Conservation (phyloP, 2,329 filamentous ascomycete genomes). For the Stemphylium lycopersici region DNA sequence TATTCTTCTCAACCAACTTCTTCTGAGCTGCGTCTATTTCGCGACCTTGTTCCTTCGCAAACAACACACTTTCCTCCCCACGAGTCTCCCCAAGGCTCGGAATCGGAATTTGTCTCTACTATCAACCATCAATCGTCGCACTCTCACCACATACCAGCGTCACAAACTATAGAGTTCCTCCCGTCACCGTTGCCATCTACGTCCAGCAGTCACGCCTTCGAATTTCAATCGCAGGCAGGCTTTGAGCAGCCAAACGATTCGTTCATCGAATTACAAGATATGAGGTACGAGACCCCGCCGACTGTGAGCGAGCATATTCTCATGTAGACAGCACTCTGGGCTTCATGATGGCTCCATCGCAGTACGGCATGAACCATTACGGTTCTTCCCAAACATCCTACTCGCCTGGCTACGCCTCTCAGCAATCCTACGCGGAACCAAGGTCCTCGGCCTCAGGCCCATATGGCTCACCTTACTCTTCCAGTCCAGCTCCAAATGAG, state of each 20-base stretch:
- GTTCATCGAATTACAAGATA: conserved; percentile 42
- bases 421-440: conserved; percentile 39
- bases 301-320: conserved; percentile 11
- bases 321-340: conserved; percentile 44
- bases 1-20: conserved; percentile 25
- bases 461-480: conserved; percentile 38
- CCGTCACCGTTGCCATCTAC: conserved; percentile 33
- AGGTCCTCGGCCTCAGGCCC: conserved; percentile 34
- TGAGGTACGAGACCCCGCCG: conserved; percentile 40
- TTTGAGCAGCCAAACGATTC: conserved; percentile 30
- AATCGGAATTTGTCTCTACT: conserved; percentile 16
- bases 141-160: conserved; percentile 20
- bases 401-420: conserved; percentile 41
- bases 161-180: conserved; percentile 20
- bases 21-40: conserved; percentile 19
- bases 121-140: conserved; percentile 17
- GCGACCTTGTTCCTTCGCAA: conserved; percentile 25
- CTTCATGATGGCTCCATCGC: conserved; percentile 50
- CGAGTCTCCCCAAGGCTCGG: conserved; percentile 25
- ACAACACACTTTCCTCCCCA: conserved; percentile 24
- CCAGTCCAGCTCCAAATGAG: conserved; percentile 34
- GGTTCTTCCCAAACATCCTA: conserved; percentile 40
- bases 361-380: conserved; percentile 48
- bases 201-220: conserved; percentile 29
- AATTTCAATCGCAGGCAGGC: conserved; percentile 26